A percentile compares a stretch with the other conserved stretches of the same genome.
Evolutionary conservation across 352 stramenopile genomes (phyloP).

Genomic region (Pilasporangium apinafurcum): DNA sequence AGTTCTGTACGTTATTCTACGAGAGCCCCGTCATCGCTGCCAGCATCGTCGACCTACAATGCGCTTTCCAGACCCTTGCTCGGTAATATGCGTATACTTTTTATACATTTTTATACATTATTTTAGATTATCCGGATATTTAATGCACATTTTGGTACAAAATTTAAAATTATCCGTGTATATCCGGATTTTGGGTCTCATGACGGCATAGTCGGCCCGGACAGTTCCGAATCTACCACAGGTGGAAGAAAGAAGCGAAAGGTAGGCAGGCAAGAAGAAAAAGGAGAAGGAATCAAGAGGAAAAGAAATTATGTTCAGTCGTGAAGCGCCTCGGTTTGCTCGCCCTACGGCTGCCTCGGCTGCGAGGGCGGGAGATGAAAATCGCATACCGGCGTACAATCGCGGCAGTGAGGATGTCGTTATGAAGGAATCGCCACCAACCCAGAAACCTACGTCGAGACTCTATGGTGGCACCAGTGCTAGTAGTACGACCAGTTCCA

Average conservation of each 20-base stretch:
- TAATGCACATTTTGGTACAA: constrained; percentile 6
- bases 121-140: constrained; percentile 5
- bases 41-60: constrained; percentile 33
- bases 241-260: no score
- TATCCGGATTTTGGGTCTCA: background rate
- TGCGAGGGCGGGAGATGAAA: no score
- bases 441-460: no score
- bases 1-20: constrained; percentile 57
- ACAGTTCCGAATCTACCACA: constrained; percentile 3
- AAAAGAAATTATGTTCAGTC: no score
- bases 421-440: no score
- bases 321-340: no score
- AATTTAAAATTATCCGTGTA: constrained; percentile 4
- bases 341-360: constrained; percentile 1
- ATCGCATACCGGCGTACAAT: constrained; percentile 13
- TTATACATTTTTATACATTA: constrained; percentile 5
- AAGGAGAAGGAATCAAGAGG: no score
- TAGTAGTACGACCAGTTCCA: no score
- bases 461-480: no score
- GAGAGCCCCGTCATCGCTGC: constrained; percentile 22
- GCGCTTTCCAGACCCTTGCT: constrained; percentile 30
- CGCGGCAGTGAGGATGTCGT: no score
- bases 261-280: no score
- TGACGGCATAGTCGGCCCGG: background rate
- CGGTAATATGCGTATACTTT: background rate